phyloP scores from a whole-genome alignment of 192 early-diverging fungal genomes.

The Oehlia diaphana region DNA sequence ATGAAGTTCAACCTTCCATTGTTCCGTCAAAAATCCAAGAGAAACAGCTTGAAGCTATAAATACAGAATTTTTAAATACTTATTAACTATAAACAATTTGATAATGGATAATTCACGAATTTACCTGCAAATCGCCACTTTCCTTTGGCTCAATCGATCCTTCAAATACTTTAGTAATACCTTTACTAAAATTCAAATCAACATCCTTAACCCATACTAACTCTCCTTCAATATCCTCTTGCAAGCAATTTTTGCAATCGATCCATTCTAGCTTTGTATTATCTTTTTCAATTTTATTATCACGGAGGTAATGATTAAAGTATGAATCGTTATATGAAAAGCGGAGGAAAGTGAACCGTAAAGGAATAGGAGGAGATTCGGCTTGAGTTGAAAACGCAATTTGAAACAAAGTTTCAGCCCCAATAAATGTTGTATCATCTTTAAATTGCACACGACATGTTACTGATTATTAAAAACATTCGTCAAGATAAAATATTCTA shows the following conservation, averaged over 20 bases:
- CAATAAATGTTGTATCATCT: conserved; percentile 54
- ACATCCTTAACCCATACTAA: conserved; percentile 40
- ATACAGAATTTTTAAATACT: neutral
- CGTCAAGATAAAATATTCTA: neutral
- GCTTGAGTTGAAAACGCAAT: conserved; percentile 46
- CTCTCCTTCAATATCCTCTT: conserved; percentile 9
- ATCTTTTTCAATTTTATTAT: conserved; percentile 34
- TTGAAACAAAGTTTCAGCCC: conserved; percentile 58
- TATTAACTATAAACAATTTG: conserved; percentile 13
- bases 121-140: conserved; percentile 63
- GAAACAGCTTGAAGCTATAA: conserved; percentile 46
- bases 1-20: conserved; percentile 48
- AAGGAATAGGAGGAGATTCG: conserved; percentile 46
- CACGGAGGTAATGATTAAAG: conserved; percentile 57
- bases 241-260: conserved; percentile 35
- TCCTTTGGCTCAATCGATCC: conserved; percentile 51
- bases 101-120: conserved; percentile 28
- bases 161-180: conserved; percentile 59
- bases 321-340: conserved; percentile 59
- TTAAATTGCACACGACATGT: conserved; percentile 51
- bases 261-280: conserved; percentile 32
- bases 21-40: conserved; percentile 42
- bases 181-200: conserved; percentile 51
- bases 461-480: conserved; percentile 30
- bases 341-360: conserved; percentile 49